Percentiles rank a stretch among this genome's conserved stretches.
phyloP scores from a whole-genome alignment of 345 rosid species.

The Sonneratia caseolaris region DNA sequence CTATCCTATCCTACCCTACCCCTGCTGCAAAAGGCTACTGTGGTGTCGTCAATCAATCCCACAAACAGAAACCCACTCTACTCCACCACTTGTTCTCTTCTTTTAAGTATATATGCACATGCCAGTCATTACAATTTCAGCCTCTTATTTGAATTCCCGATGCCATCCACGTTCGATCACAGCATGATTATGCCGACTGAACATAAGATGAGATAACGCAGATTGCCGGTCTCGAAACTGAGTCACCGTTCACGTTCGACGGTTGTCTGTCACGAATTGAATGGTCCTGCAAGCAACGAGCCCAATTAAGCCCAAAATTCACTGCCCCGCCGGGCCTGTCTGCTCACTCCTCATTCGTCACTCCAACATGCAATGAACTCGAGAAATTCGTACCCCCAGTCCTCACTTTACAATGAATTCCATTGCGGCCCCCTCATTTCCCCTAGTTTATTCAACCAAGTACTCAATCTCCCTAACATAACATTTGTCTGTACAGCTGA shows the following conservation, averaged over 20 bases:
- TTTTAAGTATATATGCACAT: no score
- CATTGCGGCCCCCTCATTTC: background rate
- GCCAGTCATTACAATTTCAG: no score
- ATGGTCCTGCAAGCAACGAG: no score
- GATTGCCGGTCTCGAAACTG: background rate
- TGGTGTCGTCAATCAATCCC: background rate
- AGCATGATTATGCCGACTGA: background rate
- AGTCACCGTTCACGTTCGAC: no score
- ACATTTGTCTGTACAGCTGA: background rate
- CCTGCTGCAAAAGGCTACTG: background rate
- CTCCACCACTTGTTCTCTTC: background rate
- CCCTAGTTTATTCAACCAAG: background rate
- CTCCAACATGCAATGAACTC: background rate
- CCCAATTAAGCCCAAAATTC: no score
- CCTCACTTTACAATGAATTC: background rate
- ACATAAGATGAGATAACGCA: background rate
- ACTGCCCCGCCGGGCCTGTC: background rate
- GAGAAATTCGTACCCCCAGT: background rate
- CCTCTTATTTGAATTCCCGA: no score
- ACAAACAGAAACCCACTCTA: background rate
- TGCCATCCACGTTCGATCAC: no score
- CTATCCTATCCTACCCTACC: slow-evolving; percentile 1
- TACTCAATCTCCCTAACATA: background rate
- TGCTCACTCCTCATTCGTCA: background rate
- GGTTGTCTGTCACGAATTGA: background rate